Evolutionary conservation across 768 basidiomycete species (phyloP).

Genomic region (Termitomyces sp.): DNA sequence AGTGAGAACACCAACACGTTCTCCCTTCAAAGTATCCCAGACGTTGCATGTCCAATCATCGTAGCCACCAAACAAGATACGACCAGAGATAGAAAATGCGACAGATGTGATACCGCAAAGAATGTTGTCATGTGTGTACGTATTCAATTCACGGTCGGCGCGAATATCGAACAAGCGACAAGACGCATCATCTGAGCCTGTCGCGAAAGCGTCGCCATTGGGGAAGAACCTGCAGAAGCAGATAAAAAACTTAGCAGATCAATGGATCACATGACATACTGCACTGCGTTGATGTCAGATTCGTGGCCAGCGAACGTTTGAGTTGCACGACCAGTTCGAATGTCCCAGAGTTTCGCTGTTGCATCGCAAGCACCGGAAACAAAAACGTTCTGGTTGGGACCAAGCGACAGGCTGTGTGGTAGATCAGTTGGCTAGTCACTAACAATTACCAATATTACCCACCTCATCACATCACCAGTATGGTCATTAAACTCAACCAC

Average conservation of each 20-base stretch:
- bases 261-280: constrained; percentile 49
- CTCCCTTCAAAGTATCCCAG: constrained; percentile 98
- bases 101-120: constrained; percentile 98
- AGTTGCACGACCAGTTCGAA: constrained; percentile 93
- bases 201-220: constrained; percentile 98
- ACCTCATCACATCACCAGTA: constrained; percentile 99
- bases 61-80: constrained; percentile 97
- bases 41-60: constrained; percentile 99
- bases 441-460: constrained; percentile 17
- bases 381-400: constrained; percentile 89
- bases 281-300: constrained; percentile 98
- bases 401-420: constrained; percentile 75
- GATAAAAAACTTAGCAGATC: constrained; percentile 5
- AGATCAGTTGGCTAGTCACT: constrained; percentile 10
- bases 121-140: constrained; percentile 98
- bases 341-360: constrained; percentile 98
- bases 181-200: constrained; percentile 97
- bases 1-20: constrained; percentile 94
- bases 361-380: constrained; percentile 99
- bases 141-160: constrained; percentile 94
- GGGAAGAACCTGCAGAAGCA: constrained; percentile 85
- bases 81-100: constrained; percentile 96
- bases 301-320: constrained; percentile 99
- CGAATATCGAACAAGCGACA: constrained; percentile 98
- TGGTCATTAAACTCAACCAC: constrained; percentile 99